These are phyloP conservation scores for Phytopythium boreale DNA, from an alignment of 352 stramenopile species.

Conservation along the genomic window DNA sequence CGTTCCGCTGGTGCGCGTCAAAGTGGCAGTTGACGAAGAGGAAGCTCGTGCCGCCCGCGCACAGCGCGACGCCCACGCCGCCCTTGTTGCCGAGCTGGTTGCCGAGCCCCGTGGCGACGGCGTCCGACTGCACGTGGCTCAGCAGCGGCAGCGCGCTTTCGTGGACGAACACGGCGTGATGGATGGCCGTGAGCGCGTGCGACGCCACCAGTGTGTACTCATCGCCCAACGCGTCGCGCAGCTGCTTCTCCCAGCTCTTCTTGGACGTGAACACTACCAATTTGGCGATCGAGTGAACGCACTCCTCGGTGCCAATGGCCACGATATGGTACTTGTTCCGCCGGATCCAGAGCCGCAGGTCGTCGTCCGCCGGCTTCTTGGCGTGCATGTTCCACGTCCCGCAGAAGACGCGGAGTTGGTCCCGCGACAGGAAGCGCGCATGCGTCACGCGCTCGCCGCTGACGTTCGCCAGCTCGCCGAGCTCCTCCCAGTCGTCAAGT, in stretches of 20 bases:
- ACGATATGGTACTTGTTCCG: constrained; percentile 87
- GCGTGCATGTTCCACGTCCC: constrained; percentile 87
- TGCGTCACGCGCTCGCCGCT: constrained; percentile 30
- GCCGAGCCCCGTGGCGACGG: constrained; percentile 91
- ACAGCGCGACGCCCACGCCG: constrained; percentile 90
- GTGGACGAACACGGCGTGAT: constrained; percentile 93
- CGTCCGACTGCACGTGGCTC: constrained; percentile 85
- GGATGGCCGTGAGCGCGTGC: constrained; percentile 91
- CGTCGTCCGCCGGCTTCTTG: constrained; percentile 49
- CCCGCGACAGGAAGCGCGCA: constrained; percentile 32
- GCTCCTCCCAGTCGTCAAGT: constrained; percentile 47
- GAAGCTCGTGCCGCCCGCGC: constrained; percentile 74
- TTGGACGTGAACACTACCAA: constrained; percentile 92
- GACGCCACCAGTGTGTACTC: constrained; percentile 89
- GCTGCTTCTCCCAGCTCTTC: constrained; percentile 74
- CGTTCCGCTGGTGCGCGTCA: constrained; percentile 90
- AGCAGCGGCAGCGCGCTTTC: constrained; percentile 79
- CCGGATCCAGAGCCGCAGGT: constrained; percentile 67
- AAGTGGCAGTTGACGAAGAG: constrained; percentile 94
- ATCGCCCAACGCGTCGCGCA: constrained; percentile 55
- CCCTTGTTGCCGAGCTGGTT: constrained; percentile 97
- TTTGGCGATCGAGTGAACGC: constrained; percentile 90
- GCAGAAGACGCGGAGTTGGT: constrained; percentile 69
- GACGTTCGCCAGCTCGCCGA: constrained; percentile 24
- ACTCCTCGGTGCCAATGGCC: constrained; percentile 92